Evolutionary conservation across 768 basidiomycete genomes (phyloP), one percentile per base, ranked within the genome.

Genomic region (Serendipita sp.): DNA sequence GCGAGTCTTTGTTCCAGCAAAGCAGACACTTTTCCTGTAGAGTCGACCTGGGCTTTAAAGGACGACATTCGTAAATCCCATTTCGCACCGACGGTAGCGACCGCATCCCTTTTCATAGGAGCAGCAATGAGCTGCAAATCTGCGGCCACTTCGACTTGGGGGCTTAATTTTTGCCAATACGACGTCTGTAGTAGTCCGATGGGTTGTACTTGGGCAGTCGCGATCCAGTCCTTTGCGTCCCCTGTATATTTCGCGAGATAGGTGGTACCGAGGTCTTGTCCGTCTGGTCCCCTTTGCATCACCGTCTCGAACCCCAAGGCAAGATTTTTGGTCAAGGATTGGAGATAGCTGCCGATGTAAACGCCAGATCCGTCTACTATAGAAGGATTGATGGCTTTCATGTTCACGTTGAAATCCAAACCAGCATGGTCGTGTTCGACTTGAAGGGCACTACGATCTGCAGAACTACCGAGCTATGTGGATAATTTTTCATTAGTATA

Each of bases 81-180:
- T 77, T 96, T 97, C 66, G 92, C 93, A 41, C 93, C 96, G 10
- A 97, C 76, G 5, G 41, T 41, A 30, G 95, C 91, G 58, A 94
- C 77, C 10, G 94, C 96, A 72, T 95, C 94, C 70, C 95, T 80
- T 71, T 90, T 86, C 65, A 79, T 78, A 5, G 88, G 87, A 18
- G 85, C 81, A 35, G 88, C 87, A 64, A 93, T 79, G 45, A 94
- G 74, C 72, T 92, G 86, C 65, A 99, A 75, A 70, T 98, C 95
- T 37, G 93, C 92, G 37, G 92, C 95, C n/a, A 94, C 92, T 67
- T 98, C 96, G 11, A 99, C 88, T 76, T 95, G 92, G 65, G 95
- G 91, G 73, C 87, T 87, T 66, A 99, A 76, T 73, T 91, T 93
- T 68, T 97, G 93, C 89, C 92, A 96, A 75, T 98, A 99, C 7